Conservation (phyloP, 129 eudicot species). For the Ambrosia trifida region DNA sequence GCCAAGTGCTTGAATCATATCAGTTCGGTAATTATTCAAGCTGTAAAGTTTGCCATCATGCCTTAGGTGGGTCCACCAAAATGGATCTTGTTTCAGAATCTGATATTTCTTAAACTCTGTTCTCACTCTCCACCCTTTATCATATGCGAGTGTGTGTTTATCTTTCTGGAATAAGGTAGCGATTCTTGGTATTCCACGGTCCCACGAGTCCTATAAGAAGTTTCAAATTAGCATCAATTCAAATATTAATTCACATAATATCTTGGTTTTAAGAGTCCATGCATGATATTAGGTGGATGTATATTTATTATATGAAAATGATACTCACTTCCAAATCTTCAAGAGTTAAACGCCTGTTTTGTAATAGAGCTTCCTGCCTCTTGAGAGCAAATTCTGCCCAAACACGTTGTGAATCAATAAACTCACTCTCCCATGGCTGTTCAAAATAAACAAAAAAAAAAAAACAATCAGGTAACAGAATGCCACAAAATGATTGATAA, state of each 20-base stretch:
- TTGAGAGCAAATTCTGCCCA: conserved; percentile 99
- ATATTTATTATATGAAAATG: not conserved
- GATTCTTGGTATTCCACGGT: conserved; percentile 95
- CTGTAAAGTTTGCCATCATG: conserved; percentile 98
- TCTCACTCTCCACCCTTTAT: conserved; percentile 98
- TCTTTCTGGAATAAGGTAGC: conserved; percentile 96
- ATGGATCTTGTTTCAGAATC: conserved; percentile 91
- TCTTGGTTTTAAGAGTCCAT: too few species aligned
- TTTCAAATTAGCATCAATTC: not conserved
- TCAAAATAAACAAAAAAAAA: not conserved
- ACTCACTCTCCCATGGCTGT: conserved; percentile 99
- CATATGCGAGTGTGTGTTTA: conserved; percentile 92
- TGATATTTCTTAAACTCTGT: conserved; percentile 96
- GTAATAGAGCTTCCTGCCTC: conserved; percentile 98
- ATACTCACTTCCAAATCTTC: conserved; percentile 85
- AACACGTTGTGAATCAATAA: conserved; percentile 95
- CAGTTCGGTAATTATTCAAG: conserved; percentile 93
- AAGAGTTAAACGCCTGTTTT: conserved; percentile 91
- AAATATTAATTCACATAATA: too few species aligned
- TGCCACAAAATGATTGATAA: not conserved
- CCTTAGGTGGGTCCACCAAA: conserved; percentile 99
- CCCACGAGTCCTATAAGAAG: conserved; percentile 83
- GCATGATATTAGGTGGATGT: not conserved
- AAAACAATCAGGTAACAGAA: not conserved
- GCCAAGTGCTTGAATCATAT: conserved; percentile 96